phyloP scores from a whole-genome alignment of 2,329 filamentous ascomycete species.

The Penicillium crustosum region DNA sequence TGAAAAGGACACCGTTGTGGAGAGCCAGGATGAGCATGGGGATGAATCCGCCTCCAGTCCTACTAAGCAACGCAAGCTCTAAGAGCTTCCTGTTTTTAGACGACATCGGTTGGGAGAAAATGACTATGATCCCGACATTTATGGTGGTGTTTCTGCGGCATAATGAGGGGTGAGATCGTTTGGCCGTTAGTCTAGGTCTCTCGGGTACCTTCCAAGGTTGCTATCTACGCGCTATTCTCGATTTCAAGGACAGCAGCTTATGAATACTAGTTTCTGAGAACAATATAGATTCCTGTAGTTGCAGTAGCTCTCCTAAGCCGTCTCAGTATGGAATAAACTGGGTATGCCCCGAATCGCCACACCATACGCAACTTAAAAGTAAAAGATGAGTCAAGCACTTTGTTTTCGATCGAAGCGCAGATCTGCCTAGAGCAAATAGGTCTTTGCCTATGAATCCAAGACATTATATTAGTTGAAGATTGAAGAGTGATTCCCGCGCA shows the following conservation, averaged over 20 bases:
- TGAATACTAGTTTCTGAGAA: background rate
- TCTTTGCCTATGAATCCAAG: too few relatives aligned
- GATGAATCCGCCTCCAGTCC: background rate
- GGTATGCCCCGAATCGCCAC: background rate
- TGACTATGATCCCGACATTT: background rate
- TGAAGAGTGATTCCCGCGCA: too few relatives aligned
- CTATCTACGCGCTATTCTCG: background rate
- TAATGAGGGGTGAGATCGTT: too few relatives aligned
- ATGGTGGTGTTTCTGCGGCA: background rate
- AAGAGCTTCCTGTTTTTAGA: background rate
- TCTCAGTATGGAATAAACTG: too few relatives aligned
- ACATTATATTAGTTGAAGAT: too few relatives aligned
- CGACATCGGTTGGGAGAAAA: background rate
- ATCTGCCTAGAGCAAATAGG: too few relatives aligned
- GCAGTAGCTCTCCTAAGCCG: too few relatives aligned
- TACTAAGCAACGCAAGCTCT: background rate
- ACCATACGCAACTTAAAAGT: too few relatives aligned
- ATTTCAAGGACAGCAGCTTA: background rate
- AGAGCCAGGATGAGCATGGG: background rate
- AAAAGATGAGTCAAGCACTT: too few relatives aligned
- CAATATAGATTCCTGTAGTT: too few relatives aligned
- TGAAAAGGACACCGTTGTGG: background rate
- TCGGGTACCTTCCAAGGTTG: background rate
- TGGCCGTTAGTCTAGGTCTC: background rate
- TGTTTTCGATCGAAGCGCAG: too few relatives aligned